Evolutionary conservation across 1,284 basidiomycete genomes (phyloP).

Genomic region (Naganishia sp.): DNA sequence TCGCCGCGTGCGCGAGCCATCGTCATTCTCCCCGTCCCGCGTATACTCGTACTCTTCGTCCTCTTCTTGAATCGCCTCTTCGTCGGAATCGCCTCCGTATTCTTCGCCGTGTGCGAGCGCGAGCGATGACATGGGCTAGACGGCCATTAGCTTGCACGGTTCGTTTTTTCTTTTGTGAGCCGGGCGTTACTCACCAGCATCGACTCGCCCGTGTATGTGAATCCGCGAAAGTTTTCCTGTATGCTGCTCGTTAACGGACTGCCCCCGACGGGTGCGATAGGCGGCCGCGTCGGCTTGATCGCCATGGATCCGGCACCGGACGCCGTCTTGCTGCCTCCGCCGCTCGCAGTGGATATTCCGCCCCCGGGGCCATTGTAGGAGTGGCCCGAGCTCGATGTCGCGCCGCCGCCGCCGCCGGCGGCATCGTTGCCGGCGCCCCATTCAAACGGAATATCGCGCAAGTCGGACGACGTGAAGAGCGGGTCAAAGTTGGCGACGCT

Average conservation of each 20-base stretch:
- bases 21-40: slow-evolving; percentile 46
- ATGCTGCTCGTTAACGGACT: slow-evolving; percentile 81
- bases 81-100: slow-evolving; percentile 56
- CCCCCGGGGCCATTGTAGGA: slow-evolving; percentile 53
- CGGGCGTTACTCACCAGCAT: slow-evolving; percentile 55
- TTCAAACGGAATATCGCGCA: slow-evolving; percentile 65
- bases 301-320: slow-evolving; percentile 40
- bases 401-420: slow-evolving; percentile 4
- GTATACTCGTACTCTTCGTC: slow-evolving; percentile 47
- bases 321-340: slow-evolving; percentile 23
- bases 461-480: slow-evolving; percentile 88
- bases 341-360: slow-evolving; percentile 42
- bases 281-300: slow-evolving; percentile 48
- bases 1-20: slow-evolving; percentile 48
- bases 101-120: slow-evolving; percentile 53
- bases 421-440: slow-evolving; percentile 55
- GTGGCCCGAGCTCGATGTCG: slow-evolving; percentile 53
- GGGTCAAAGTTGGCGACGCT: slow-evolving; percentile 97
- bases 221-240: slow-evolving; percentile 91
- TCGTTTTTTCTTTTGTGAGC: background rate
- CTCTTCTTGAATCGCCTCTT: slow-evolving; percentile 49
- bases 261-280: slow-evolving; percentile 50
- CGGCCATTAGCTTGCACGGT: slow-evolving; percentile 17
- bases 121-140: slow-evolving; percentile 54
- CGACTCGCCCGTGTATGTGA: slow-evolving; percentile 84